phyloP scores from a whole-genome alignment of 192 early-diverging fungal species.

The Phycomyces nitens region DNA sequence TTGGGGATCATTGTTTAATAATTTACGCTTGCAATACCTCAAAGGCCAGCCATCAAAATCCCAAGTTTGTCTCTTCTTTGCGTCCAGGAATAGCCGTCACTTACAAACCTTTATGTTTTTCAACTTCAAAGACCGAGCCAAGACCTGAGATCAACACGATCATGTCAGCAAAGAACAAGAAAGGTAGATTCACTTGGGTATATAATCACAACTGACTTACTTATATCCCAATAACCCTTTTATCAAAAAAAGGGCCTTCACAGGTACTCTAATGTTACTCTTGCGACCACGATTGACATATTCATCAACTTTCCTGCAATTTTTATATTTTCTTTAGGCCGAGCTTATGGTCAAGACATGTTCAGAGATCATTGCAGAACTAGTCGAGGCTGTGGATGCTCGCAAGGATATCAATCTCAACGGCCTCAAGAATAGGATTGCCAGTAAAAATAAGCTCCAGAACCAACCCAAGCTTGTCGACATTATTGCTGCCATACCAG shows the following conservation, averaged over 20 bases:
- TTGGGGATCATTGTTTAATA: too few relatives aligned
- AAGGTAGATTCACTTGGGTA: constrained; percentile 1
- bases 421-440: constrained; percentile 71
- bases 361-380: constrained; percentile 88
- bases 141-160: not conserved
- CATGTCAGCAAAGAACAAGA: constrained; percentile 24
- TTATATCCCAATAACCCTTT: not conserved
- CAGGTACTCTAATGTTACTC: constrained; percentile 18
- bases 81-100: not conserved
- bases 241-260: constrained; percentile 12
- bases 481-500: constrained; percentile 97
- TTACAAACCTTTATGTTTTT: constrained; percentile 3
- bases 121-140: constrained; percentile 1
- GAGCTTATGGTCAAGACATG: constrained; percentile 84
- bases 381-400: constrained; percentile 63
- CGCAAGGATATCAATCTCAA: constrained; percentile 86
- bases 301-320: not conserved
- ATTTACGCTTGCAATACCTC: too few relatives aligned
- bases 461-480: constrained; percentile 94
- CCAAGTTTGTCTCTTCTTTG: too few relatives aligned
- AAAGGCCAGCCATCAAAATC: too few relatives aligned
- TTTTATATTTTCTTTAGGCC: constrained; percentile 33
- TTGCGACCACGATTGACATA: not conserved
- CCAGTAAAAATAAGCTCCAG: constrained; percentile 69
- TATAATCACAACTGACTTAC: not conserved